phyloP scores from a whole-genome alignment of 2,329 filamentous ascomycete genomes.

The Colletotrichum eleusines region DNA sequence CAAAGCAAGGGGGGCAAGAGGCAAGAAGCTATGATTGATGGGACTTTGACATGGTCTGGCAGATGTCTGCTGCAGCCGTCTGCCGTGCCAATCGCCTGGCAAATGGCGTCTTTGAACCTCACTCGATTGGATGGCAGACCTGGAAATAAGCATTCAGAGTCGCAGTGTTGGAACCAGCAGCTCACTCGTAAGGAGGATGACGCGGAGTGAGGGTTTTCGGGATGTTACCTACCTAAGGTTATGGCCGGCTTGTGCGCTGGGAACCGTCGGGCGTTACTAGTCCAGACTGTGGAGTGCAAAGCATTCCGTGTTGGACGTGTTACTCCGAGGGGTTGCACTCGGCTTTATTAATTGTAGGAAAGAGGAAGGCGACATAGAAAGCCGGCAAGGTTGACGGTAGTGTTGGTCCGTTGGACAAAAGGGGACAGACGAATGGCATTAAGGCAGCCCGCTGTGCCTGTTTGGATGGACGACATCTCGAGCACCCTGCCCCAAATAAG shows the following conservation, averaged over 20 bases:
- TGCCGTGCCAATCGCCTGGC: not conserved
- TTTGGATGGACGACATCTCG: conserved; percentile 17
- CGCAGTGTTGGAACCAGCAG: conserved; percentile 14
- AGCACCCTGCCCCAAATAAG: not conserved
- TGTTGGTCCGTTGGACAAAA: conserved; percentile 23
- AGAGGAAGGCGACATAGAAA: not conserved
- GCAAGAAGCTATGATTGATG: conserved; percentile 31
- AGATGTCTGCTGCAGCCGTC: conserved; percentile 26
- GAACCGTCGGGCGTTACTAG: not conserved
- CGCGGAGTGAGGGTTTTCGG: conserved; percentile 4
- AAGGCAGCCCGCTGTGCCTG: not conserved
- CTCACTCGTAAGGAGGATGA: conserved; percentile 8
- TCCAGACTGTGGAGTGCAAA: not conserved
- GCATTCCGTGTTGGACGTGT: not conserved
- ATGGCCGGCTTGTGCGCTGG: not conserved
- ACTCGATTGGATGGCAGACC: not conserved
- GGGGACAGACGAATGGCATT: not conserved
- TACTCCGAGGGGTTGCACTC: not conserved
- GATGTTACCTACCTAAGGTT: not conserved
- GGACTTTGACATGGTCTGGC: conserved; percentile 31
- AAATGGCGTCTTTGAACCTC: not conserved
- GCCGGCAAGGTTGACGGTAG: not conserved
- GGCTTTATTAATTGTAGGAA: not conserved
- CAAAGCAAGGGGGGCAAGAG: conserved; percentile 16
- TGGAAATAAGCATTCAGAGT: conserved; percentile 22